Base-by-base conservation (phyloP, 164 flowering plant genomes). In the Taxillus chinensis region DNA sequence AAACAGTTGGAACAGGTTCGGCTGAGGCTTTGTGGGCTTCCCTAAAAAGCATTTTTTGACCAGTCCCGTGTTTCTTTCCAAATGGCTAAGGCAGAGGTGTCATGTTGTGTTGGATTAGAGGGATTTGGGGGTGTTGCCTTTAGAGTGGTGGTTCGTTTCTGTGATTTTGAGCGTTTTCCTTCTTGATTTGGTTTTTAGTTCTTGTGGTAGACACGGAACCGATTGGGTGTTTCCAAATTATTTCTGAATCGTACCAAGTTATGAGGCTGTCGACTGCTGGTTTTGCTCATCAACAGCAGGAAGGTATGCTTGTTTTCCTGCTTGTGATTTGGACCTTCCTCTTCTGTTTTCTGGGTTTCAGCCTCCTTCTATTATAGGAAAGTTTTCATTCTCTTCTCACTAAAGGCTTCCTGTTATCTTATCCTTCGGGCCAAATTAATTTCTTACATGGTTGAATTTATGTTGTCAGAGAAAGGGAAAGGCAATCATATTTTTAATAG, bases 211-310 rank as follows among this genome's bases (percentile, higher is more conserved):
- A 65, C 45, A 7, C 42, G 63, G 42, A 49, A 5, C 16, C 27
- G 27, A 27, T 61, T 61, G 15, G 27, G 58, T 27, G 27, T 27
- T 27, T 27, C 27, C 27, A 27, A 49, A 45, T 40, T 46, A 38
- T 45, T 41, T 48, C 41, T 62, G 55, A 66, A 66, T 69, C 62
- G 27, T 27, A 27, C 48, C 53, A 49, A 56, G 62, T 69, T 60
- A 87, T 85, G 95, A 87, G 87, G 79, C 83, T 82, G 16, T 78
- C 87, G 52, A 63, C 87, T 11, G 74, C 83, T 75, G 80, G 89
- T 56, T 83, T 85, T 63, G 66, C 70, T 75, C 86, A 78, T 41
- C 91, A 82, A 70, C 13, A 74, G 15, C 86, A 79, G 55, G 87
- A 87, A 82, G 95, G 91, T 85, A 77, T 62, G 57, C 27, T 27